Conservation (phyloP, 2,329 filamentous ascomycete species). For the Aspergillus sp. region DNA sequence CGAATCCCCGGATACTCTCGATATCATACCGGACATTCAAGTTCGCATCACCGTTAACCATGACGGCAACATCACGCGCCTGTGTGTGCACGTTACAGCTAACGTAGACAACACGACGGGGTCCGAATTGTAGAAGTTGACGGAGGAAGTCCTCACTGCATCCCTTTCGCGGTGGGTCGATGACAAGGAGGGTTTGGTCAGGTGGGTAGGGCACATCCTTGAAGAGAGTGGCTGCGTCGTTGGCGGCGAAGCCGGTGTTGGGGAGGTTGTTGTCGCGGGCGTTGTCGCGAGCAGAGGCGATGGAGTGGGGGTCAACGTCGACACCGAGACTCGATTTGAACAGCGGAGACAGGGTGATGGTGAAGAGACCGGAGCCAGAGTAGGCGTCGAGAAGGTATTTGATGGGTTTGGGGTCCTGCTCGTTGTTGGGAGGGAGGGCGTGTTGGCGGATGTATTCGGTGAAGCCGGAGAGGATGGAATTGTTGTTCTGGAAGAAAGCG, state of each 20-base stretch:
- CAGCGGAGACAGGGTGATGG: slow-evolving; percentile 77
- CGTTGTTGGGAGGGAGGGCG: slow-evolving; percentile 52
- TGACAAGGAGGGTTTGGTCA: slow-evolving; percentile 82
- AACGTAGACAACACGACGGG: slow-evolving; percentile 80
- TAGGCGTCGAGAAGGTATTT: slow-evolving; percentile 95
- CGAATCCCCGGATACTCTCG: slow-evolving; percentile 85
- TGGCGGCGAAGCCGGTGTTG: slow-evolving; percentile 78
- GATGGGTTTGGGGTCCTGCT: slow-evolving; percentile 44
- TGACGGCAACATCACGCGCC: slow-evolving; percentile 80
- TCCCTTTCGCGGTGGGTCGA: slow-evolving; percentile 94
- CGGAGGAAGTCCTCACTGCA: slow-evolving; percentile 78
- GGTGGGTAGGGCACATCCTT: slow-evolving; percentile 64
- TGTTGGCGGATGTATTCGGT: slow-evolving; percentile 78
- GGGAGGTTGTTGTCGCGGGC: slow-evolving; percentile 68
- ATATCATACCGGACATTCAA: slow-evolving; percentile 61
- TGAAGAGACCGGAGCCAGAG: slow-evolving; percentile 95
- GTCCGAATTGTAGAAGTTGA: slow-evolving; percentile 72
- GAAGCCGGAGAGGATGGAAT: slow-evolving; percentile 84
- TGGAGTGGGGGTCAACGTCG: slow-evolving; percentile 75
- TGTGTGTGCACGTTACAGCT: slow-evolving; percentile 98
- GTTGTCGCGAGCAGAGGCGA: slow-evolving; percentile 71
- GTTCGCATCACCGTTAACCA: slow-evolving; percentile 60
- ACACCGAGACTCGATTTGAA: slow-evolving; percentile 80
- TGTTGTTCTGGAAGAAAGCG: slow-evolving; percentile 99
- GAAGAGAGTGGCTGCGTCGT: slow-evolving; percentile 81